Evolutionary conservation across 2,329 filamentous ascomycete species (phyloP).

Genomic region (Arthrobotrys iridis): DNA sequence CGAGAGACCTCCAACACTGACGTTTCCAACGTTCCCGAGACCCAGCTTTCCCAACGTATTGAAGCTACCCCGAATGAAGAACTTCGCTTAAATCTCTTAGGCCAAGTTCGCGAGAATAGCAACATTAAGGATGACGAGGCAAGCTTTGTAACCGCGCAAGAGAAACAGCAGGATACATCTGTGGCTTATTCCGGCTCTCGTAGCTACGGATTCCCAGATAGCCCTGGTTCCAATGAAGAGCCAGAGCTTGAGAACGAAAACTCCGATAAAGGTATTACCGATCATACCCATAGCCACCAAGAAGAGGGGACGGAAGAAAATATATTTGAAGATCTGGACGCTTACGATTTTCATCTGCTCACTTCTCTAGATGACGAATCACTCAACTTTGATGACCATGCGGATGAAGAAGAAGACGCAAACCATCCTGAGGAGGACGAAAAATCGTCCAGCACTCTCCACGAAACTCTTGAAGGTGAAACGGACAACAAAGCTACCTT

Average conservation of each 20-base stretch:
- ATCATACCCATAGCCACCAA: not conserved
- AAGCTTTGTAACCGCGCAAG: conserved; percentile 47
- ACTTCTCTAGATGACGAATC: conserved; percentile 39
- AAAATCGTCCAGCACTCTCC: conserved; percentile 49
- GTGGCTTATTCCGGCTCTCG: conserved; percentile 11
- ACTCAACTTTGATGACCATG: conserved; percentile 31
- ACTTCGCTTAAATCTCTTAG: not conserved
- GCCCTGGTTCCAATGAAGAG: conserved; percentile 29
- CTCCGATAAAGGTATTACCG: conserved; percentile 34
- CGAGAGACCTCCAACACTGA: conserved; percentile 28
- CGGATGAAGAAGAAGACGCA: not conserved
- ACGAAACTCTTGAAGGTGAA: conserved; percentile 15
- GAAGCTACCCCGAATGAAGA: not conserved
- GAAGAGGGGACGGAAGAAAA: not conserved
- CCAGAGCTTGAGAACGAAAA: conserved; percentile 1
- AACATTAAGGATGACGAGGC: conserved; percentile 30
- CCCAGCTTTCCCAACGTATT: conserved; percentile 26
- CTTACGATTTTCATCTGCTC: conserved; percentile 41
- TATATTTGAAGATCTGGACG: conserved; percentile 16
- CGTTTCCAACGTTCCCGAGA: conserved; percentile 43
- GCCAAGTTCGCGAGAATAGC: not conserved
- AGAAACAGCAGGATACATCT: conserved; percentile 38
- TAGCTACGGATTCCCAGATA: conserved; percentile 40
- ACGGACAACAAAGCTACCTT: not conserved
- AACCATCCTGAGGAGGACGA: conserved; percentile 26